These are phyloP conservation scores for Maudiozyma saulgeensis DNA, from an alignment of 805 yeast genomes.

Conservation along the genomic window DNA sequence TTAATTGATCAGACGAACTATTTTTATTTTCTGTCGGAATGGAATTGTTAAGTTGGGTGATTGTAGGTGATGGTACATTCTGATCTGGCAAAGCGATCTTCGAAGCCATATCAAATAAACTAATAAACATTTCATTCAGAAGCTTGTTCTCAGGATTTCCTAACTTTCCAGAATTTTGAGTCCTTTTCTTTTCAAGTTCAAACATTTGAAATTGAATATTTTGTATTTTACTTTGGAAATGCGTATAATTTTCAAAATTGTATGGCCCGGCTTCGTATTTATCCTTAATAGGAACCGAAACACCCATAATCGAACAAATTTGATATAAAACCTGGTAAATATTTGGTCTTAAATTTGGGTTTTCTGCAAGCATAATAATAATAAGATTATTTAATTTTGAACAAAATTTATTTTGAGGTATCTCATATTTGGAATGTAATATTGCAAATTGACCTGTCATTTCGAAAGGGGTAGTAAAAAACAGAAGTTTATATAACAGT, in stretches of 20 bases:
- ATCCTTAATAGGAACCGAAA: slow-evolving; percentile 41
- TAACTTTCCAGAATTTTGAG: slow-evolving; percentile 8
- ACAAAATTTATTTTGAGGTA: slow-evolving; percentile 68
- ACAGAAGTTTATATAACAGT: slow-evolving; percentile 80
- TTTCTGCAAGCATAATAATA: slow-evolving; percentile 71
- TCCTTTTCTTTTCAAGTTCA: slow-evolving; percentile 18
- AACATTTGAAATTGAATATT: slow-evolving; percentile 24
- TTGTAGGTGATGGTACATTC: not conserved
- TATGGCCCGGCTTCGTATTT: slow-evolving; percentile 41
- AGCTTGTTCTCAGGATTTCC: slow-evolving; percentile 10
- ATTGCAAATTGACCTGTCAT: slow-evolving; percentile 75
- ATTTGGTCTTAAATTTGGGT: slow-evolving; percentile 78
- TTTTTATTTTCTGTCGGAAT: not conserved
- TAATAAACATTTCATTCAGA: slow-evolving; percentile 19
- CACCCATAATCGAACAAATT: slow-evolving; percentile 50
- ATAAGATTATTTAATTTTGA: slow-evolving; percentile 68
- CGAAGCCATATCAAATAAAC: slow-evolving; percentile 24
- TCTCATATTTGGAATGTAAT: slow-evolving; percentile 71
- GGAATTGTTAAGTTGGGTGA: not conserved
- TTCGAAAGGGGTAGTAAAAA: slow-evolving; percentile 92
- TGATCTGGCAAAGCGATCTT: slow-evolving; percentile 15
- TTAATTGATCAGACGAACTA: not conserved
- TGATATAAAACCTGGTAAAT: slow-evolving; percentile 68
- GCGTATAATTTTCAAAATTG: slow-evolving; percentile 46
- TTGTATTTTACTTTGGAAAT: slow-evolving; percentile 36